Base-by-base conservation (phyloP, 1,284 basidiomycete species). In the Pseudomicrostroma phylloplanum region DNA sequence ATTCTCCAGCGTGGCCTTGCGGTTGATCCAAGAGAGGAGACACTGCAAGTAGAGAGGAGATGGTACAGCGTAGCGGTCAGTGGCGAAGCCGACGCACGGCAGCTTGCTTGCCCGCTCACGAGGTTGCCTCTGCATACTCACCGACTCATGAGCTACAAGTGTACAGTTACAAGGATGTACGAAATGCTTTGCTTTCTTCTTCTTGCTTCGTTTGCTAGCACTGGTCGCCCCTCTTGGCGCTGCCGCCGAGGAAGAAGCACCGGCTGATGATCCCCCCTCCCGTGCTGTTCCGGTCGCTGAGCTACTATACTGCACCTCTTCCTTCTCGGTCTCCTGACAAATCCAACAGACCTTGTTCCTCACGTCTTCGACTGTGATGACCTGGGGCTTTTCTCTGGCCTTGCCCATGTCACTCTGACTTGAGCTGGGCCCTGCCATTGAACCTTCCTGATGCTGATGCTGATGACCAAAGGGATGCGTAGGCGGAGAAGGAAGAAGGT, bases 261-360 rank as follows among this genome's bases (percentile, higher is more conserved):
- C n/a, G n/a, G n/a, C n/a, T n/a, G n/a, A n/a, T n/a, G n/a, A n/a
- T n/a, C n/a, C n/a, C n/a, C n/a, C n/a, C n/a, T n/a, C n/a, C n/a
- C n/a, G n/a, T n/a, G n/a, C n/a, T n/a, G n/a, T n/a, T n/a, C n/a
- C n/a, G n/a, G n/a, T n/a, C n/a, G n/a, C 30, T 36, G 30, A 9
- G 30, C n/a, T 39, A 13, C 8, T 26, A 36, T 19, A 1, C 39
- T 65, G 57, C 15, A 49, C 56, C 3, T 53, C 51, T 0, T 72
- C 73, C 36, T 69, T 68, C 23, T 75, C 73, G 3, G 70, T 70
- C 15, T 74, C 72, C 15, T 69, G 66, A 53, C 73, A 75, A 59
- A 75, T 74, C 73, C 73, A 75, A 48, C 73, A 75, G 2, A 55
- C 57, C 36, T 68, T 68, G 56, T 66, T 64, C 30, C 67, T 58